phyloP scores from a whole-genome alignment of 352 stramenopile genomes.

The Pythium oligandrum region DNA sequence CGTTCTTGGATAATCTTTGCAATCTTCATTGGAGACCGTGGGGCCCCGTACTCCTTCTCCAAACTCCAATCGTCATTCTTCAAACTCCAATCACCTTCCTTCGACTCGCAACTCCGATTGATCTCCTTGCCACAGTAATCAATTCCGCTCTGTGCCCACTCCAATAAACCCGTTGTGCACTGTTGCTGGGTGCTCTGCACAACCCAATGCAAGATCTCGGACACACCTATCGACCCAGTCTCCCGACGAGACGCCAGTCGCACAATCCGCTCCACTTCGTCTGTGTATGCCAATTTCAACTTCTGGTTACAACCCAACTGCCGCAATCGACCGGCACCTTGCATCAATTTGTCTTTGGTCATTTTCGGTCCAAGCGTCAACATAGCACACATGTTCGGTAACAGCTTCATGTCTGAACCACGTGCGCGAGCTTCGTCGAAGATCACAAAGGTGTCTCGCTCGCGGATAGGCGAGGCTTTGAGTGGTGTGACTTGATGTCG shows the following conservation, averaged over 20 bases:
- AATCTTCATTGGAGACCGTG: conserved; percentile 25
- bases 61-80: conserved; percentile 44
- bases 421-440: conserved; percentile 89
- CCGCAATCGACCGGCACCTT: conserved; percentile 85
- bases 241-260: conserved; percentile 12
- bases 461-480: conserved; percentile 60
- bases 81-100: conserved; percentile 30
- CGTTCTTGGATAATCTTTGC: conserved; percentile 24
- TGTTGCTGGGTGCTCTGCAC: conserved; percentile 81
- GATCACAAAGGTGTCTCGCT: conserved; percentile 87
- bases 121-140: conserved; percentile 45
- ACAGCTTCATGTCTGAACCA: conserved; percentile 87
- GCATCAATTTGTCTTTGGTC: conserved; percentile 92
- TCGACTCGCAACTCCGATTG: conserved; percentile 31
- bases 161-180: conserved; percentile 50
- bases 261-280: conserved; percentile 60
- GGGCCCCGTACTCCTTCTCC: conserved; percentile 26
- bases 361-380: conserved; percentile 83
- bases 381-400: conserved; percentile 54
- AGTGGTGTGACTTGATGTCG: conserved; percentile 37
- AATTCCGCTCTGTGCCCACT: conserved; percentile 78
- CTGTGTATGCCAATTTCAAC: conserved; percentile 60
- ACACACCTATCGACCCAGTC: conserved; percentile 11
- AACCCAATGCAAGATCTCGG: conserved; percentile 80
- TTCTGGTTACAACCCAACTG: conserved; percentile 69